phyloP scores from a whole-genome alignment of 2,329 filamentous ascomycete species.

The Beauveria australis region DNA sequence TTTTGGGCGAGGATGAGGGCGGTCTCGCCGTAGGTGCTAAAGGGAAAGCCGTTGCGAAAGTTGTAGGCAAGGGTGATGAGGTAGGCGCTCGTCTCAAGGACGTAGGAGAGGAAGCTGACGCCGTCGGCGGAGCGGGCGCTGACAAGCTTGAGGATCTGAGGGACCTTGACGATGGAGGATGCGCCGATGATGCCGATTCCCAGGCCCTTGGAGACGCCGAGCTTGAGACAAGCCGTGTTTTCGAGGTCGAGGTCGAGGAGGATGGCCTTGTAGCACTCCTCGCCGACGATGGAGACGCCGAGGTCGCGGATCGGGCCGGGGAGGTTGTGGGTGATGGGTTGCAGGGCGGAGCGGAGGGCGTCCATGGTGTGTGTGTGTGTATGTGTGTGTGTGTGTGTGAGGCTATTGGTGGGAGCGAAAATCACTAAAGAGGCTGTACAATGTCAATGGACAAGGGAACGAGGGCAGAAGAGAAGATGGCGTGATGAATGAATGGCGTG shows the following conservation, averaged over 20 bases:
- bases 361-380: conserved; percentile 42
- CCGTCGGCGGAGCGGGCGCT: conserved; percentile 72
- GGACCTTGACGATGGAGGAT: conserved; percentile 88
- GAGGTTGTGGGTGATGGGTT: conserved; percentile 64
- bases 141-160: conserved; percentile 90
- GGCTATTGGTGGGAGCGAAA: neutral
- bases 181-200: conserved; percentile 90
- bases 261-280: conserved; percentile 75
- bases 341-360: conserved; percentile 50
- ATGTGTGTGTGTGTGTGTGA: neutral
- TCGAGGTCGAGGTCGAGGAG: conserved; percentile 76
- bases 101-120: conserved; percentile 81
- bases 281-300: conserved; percentile 71
- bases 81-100: conserved; percentile 83
- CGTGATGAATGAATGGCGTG: conserved; percentile 5
- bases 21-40: conserved; percentile 95
- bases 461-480: neutral
- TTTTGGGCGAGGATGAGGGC: conserved; percentile 89
- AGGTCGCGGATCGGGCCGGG: conserved; percentile 67
- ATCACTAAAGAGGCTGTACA: neutral
- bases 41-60: conserved; percentile 81
- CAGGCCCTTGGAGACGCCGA: conserved; percentile 84
- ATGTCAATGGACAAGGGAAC: neutral
- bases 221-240: conserved; percentile 72
- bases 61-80: conserved; percentile 91